A percentile compares a stretch with the other conserved stretches of the same genome.
phyloP scores from a whole-genome alignment of 805 yeast species.

The Yarrowia sp. region DNA sequence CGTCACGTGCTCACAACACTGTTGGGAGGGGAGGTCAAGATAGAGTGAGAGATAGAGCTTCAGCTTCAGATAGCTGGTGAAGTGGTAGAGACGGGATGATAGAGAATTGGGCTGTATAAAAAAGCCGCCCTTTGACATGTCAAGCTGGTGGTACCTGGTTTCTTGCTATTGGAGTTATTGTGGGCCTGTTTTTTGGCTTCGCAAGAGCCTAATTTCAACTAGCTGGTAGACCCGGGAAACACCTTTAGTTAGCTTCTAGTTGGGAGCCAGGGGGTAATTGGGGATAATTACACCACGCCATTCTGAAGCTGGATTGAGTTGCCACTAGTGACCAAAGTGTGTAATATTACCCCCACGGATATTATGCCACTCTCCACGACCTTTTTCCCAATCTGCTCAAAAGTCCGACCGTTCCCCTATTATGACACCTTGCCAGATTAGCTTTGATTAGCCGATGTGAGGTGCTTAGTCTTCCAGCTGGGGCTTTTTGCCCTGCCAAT shows the following conservation, averaged over 20 bases:
- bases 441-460: neutral
- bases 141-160: neutral
- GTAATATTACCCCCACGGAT: too few species aligned
- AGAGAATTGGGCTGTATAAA: too few species aligned
- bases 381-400: neutral
- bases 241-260: too few species aligned
- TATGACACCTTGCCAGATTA: neutral
- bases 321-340: too few species aligned
- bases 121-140: too few species aligned
- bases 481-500: neutral
- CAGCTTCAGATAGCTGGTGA: too few species aligned
- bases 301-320: too few species aligned
- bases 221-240: too few species aligned
- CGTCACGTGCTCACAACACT: conserved; percentile 13
- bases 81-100: too few species aligned
- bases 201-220: neutral
- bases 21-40: neutral
- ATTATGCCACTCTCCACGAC: too few species aligned
- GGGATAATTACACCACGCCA: too few species aligned
- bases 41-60: neutral
- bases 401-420: neutral
- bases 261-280: too few species aligned
- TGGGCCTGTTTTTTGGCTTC: neutral
- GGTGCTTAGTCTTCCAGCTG: neutral
- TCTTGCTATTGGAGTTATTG: neutral